phyloP scores from a whole-genome alignment of 2,329 filamentous ascomycete genomes.

The Zasmidium citrigriseum region DNA sequence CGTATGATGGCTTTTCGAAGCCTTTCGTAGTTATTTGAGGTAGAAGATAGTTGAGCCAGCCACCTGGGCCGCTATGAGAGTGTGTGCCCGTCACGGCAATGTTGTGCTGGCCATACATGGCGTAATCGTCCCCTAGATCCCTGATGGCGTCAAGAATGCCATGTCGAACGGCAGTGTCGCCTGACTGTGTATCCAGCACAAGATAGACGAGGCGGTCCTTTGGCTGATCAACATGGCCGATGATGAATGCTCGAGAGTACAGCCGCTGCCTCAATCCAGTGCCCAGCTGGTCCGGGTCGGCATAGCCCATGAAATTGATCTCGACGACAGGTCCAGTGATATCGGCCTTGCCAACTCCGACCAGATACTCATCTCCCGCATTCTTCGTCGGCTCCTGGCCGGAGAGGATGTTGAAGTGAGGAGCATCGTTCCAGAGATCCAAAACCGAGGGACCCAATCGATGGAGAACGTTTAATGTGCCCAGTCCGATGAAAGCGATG shows the following conservation, averaged over 20 bases:
- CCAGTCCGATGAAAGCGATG: conserved; percentile 18
- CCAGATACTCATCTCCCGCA: conserved; percentile 51
- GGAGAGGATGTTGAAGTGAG: conserved; percentile 5
- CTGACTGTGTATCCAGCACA: conserved; percentile 82
- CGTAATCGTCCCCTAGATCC: conserved; percentile 69
- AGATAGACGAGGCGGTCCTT: conserved; percentile 81
- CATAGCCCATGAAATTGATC: conserved; percentile 90
- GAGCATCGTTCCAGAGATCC: conserved; percentile 11
- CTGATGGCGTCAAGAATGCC: conserved; percentile 79
- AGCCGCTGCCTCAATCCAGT: conserved; percentile 83
- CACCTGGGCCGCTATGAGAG: conserved; percentile 86
- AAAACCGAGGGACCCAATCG: conserved; percentile 17
- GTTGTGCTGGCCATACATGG: conserved; percentile 75
- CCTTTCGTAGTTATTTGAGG: conserved; percentile 88
- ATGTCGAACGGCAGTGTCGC: conserved; percentile 83
- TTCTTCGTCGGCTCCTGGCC: background rate
- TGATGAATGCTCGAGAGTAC: conserved; percentile 86
- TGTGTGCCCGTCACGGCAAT: conserved; percentile 90
- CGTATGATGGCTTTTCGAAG: conserved; percentile 83
- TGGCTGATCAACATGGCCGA: conserved; percentile 67
- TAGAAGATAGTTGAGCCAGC: conserved; percentile 91
- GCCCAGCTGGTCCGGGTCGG: conserved; percentile 78
- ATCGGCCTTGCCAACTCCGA: conserved; percentile 71
- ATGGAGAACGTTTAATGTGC: conserved; percentile 20
- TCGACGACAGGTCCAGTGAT: conserved; percentile 84